A percentile compares a stretch with the other conserved stretches of the same genome.
Evolutionary conservation across 1,284 basidiomycete genomes (phyloP).

Genomic region (Austroboletus niveus): DNA sequence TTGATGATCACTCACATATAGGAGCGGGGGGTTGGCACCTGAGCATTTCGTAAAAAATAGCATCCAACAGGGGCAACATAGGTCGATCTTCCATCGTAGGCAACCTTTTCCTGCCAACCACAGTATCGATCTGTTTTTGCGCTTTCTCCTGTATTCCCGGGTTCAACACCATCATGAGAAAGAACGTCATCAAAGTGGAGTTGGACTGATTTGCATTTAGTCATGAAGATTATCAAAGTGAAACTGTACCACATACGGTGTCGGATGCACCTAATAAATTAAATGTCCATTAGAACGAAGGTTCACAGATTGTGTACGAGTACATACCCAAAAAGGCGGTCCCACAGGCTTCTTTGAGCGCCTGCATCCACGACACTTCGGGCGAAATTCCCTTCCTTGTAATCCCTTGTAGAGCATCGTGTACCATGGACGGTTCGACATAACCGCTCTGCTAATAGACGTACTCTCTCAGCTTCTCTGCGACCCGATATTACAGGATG

Average conservation of each 20-base stretch:
- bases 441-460: background rate
- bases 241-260: background rate
- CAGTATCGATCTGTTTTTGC: background rate
- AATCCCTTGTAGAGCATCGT: background rate
- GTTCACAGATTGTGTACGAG: background rate
- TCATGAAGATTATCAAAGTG: background rate
- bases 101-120: background rate
- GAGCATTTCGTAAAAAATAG: background rate
- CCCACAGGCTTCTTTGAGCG: background rate
- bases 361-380: background rate
- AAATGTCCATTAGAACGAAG: background rate
- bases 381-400: background rate
- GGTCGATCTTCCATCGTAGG: too few relatives aligned
- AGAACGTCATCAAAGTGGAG: background rate
- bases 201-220: background rate
- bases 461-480: background rate
- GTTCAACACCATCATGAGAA: background rate
- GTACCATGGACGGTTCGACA: background rate
- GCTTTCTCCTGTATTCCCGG: background rate
- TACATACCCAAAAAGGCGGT: background rate
- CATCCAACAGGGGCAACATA: too few relatives aligned
- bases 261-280: background rate
- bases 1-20: background rate
- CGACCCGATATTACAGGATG: background rate
- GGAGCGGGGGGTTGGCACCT: background rate